These are phyloP conservation scores for Plantago coronopus DNA, from an alignment of 305 asterid species.

Conservation along the genomic window DNA sequence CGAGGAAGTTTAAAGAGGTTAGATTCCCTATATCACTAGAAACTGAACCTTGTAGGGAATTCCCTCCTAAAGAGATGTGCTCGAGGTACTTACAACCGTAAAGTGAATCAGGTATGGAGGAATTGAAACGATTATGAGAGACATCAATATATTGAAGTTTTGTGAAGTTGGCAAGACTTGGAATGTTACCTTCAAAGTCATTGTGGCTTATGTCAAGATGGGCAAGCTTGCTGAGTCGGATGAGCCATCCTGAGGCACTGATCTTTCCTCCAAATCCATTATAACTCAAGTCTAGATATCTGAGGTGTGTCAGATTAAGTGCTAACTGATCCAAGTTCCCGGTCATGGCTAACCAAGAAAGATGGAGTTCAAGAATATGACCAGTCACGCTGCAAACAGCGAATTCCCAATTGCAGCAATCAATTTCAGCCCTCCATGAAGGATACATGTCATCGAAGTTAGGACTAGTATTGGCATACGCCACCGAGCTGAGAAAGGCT, in stretches of 20 bases:
- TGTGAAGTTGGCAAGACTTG: not conserved
- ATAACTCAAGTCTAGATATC: no score
- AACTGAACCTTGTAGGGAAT: not conserved
- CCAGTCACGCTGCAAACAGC: no score
- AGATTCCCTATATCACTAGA: not conserved
- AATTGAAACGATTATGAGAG: not conserved
- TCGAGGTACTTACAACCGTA: not conserved
- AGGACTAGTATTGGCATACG: no score
- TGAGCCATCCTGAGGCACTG: no score
- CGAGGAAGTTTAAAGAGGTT: not conserved
- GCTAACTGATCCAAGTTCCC: no score
- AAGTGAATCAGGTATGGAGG: not conserved
- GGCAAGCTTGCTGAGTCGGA: no score
- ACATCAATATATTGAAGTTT: constrained; percentile 6
- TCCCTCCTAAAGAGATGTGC: not conserved
- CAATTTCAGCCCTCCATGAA: constrained; percentile 3
- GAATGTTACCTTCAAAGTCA: constrained; percentile 11
- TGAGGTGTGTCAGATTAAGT: no score
- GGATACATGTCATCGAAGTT: no score
- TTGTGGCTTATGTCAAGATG: constrained; percentile 5
- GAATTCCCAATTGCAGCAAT: constrained; percentile 23
- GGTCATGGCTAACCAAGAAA: no score
- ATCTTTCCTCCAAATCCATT: no score
- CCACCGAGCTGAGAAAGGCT: no score
- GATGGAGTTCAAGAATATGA: no score